These are phyloP conservation scores for Clarireedia sp. DNA, from an alignment of 2,329 filamentous ascomycete genomes.

Conservation along the genomic window DNA sequence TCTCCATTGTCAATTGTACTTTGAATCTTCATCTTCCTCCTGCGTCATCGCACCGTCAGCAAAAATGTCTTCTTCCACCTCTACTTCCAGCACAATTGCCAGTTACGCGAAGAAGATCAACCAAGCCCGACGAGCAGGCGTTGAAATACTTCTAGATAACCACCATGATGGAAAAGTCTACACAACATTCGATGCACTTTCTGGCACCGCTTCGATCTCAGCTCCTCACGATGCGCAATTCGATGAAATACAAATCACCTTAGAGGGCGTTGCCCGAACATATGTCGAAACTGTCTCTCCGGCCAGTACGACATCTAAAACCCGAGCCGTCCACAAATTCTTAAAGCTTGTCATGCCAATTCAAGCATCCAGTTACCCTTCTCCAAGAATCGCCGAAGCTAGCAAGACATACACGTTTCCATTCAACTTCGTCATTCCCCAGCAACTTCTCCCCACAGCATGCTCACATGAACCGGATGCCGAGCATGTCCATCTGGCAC, in stretches of 20 bases:
- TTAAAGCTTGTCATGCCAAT: constrained; percentile 30
- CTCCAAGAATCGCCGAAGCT: constrained; percentile 25
- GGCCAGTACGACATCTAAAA: constrained; percentile 17
- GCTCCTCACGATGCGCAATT: constrained; percentile 25
- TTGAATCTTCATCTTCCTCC: not conserved
- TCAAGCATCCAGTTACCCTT: constrained; percentile 23
- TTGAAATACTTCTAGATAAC: constrained; percentile 25
- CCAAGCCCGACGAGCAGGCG: constrained; percentile 16
- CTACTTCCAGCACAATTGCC: constrained; percentile 22
- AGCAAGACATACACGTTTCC: constrained; percentile 26
- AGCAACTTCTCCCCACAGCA: constrained; percentile 25
- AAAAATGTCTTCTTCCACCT: constrained; percentile 21
- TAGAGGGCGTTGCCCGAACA: constrained; percentile 26
- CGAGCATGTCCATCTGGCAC: constrained; percentile 26
- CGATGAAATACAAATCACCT: constrained; percentile 27
- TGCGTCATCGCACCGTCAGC: not conserved
- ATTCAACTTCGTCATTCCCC: constrained; percentile 29
- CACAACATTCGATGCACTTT: constrained; percentile 26
- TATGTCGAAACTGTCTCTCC: constrained; percentile 26
- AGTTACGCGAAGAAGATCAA: constrained; percentile 21
- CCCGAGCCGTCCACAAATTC: constrained; percentile 26
- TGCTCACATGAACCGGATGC: constrained; percentile 21
- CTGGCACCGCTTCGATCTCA: constrained; percentile 24
- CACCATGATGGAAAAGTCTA: constrained; percentile 23
- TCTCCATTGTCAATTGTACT: no score